These are phyloP conservation scores for Thuja plicata DNA, from an alignment of 83 land plant species.

Conservation along the genomic window DNA sequence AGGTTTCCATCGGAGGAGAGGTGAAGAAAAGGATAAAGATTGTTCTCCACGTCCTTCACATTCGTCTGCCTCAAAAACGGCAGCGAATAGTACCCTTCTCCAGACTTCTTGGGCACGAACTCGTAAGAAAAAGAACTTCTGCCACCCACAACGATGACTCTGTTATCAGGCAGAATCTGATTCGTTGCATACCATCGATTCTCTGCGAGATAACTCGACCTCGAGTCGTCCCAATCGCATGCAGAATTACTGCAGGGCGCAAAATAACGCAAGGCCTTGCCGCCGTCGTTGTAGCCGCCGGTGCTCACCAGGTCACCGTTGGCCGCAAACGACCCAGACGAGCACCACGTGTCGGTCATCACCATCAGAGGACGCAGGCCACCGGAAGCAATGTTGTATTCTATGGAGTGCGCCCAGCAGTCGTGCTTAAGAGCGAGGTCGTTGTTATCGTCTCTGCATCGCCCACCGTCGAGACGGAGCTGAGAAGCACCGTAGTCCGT, in stretches of 20 bases:
- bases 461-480: conserved; percentile 41
- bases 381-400: conserved; percentile 26
- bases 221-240: conserved; percentile 34
- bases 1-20: conserved; percentile 53
- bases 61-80: conserved; percentile 30
- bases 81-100: conserved; percentile 7
- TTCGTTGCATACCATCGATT: conserved; percentile 47
- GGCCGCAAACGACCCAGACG: conserved; percentile 41
- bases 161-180: conserved; percentile 36
- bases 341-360: conserved; percentile 65
- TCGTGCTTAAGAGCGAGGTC: conserved; percentile 19
- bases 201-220: neutral
- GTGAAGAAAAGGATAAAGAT: conserved; percentile 34
- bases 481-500: conserved; percentile 57
- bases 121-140: conserved; percentile 35
- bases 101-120: conserved; percentile 23
- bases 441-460: conserved; percentile 30
- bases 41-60: conserved; percentile 18
- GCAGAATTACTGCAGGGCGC: conserved; percentile 3
- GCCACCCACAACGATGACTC: conserved; percentile 37
- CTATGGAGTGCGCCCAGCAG: conserved; percentile 46
- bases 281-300: conserved; percentile 38
- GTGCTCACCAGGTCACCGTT: conserved; percentile 48
- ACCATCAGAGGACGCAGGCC: conserved; percentile 26
- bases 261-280: conserved; percentile 9